Conservation (phyloP, 2,329 filamentous ascomycete species). For the Beauveria bassiana region DNA sequence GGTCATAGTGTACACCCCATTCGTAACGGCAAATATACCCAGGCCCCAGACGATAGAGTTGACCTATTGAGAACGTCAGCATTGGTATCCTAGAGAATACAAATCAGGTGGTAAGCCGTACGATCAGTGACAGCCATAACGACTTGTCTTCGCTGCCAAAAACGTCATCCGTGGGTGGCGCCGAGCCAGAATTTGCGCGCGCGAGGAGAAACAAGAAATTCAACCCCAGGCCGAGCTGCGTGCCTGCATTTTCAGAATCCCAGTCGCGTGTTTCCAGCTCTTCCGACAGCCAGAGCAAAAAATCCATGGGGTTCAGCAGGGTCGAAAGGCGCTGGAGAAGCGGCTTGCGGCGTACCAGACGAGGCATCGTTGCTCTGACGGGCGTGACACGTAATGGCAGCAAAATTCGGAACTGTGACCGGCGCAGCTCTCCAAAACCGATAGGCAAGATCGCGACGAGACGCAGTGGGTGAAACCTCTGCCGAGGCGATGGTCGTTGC, state of each 20-base stretch:
- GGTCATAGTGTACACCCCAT: conserved; percentile 74
- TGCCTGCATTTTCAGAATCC: conserved; percentile 73
- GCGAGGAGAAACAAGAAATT: conserved; percentile 79
- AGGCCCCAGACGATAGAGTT: conserved; percentile 65
- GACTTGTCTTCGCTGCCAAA: conserved; percentile 65
- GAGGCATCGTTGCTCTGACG: conserved; percentile 47
- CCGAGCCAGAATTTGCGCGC: conserved; percentile 61
- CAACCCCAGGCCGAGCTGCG: conserved; percentile 64
- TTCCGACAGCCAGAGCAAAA: conserved; percentile 83
- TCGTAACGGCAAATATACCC: conserved; percentile 57
- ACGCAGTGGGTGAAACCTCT: neutral
- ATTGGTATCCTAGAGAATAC: neutral
- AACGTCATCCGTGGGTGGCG: conserved; percentile 63
- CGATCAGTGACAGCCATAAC: conserved; percentile 55
- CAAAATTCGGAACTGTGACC: neutral
- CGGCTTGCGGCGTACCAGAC: conserved; percentile 73
- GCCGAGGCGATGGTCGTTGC: neutral
- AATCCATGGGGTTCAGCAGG: conserved; percentile 80
- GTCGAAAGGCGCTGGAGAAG: conserved; percentile 72
- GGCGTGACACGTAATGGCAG: neutral
- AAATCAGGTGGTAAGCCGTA: conserved; percentile 26
- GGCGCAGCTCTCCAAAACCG: neutral
- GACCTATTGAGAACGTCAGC: conserved; percentile 38
- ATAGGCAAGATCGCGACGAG: neutral
- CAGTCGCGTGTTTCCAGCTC: conserved; percentile 88